Conservation (phyloP, 257 asterid genomes). For the Sherardia arvensis region DNA sequence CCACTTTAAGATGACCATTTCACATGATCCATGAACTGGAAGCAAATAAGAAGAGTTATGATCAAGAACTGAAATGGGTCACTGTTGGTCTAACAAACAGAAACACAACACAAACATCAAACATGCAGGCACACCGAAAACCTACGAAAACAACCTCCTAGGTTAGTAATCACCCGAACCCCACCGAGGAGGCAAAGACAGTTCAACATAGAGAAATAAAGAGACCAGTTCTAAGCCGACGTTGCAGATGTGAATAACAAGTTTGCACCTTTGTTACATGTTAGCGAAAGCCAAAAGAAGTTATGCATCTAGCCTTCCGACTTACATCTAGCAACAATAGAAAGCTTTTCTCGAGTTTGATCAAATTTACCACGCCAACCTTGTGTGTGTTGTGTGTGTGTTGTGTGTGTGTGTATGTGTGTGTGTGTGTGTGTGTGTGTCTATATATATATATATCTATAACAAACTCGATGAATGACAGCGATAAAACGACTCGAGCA, state of each 20-base stretch:
- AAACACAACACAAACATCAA: not conserved
- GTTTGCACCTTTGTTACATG: not conserved
- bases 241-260: not conserved
- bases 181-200: not conserved
- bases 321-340: not conserved
- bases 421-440: too few species aligned
- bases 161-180: not conserved
- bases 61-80: constrained; percentile 4
- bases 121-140: not conserved
- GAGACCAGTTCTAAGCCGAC: not conserved
- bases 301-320: not conserved
- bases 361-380: not conserved
- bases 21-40: too few species aligned
- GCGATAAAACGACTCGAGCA: not conserved
- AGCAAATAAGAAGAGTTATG: not conserved
- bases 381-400: too few species aligned
- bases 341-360: not conserved
- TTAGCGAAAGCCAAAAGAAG: not conserved
- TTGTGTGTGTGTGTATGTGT: too few species aligned
- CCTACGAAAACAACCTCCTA: not conserved
- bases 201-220: not conserved
- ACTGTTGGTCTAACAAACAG: not conserved
- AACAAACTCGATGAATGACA: not conserved
- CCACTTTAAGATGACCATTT: too few species aligned
- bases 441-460: too few species aligned